Evolutionary conservation across 768 basidiomycete species (phyloP).

Genomic region (Cystobasidium ongulense): DNA sequence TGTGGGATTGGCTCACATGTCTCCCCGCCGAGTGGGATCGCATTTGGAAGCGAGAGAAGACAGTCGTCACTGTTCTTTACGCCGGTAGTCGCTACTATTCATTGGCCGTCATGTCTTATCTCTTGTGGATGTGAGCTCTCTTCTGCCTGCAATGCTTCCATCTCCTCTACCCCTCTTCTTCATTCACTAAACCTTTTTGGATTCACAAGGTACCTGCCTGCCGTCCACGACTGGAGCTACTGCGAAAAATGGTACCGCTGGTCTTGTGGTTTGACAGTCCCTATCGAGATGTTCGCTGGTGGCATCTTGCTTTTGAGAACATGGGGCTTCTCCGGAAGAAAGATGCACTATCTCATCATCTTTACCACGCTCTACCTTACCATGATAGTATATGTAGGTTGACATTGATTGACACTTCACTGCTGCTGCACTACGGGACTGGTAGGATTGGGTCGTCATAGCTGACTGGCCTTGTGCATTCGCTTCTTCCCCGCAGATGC

Average conservation of each 20-base stretch:
- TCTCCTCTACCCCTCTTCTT: no score
- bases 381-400: neutral
- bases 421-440: no score
- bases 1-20: neutral
- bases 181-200: no score
- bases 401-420: no score
- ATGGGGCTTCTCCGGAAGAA: neutral
- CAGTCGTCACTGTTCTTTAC: neutral
- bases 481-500: neutral
- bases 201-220: neutral
- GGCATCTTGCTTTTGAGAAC: neutral
- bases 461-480: neutral
- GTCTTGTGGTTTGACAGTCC: neutral
- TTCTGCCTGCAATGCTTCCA: neutral
- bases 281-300: conserved; percentile 9
- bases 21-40: neutral
- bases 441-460: no score
- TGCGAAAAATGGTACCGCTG: conserved; percentile 1
- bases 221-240: neutral
- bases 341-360: neutral
- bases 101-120: neutral
- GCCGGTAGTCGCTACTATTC: neutral
- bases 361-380: neutral
- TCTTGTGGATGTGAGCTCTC: conserved; percentile 6
- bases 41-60: neutral